Percentiles rank a stretch among this genome's conserved stretches.
These are phyloP conservation scores for Neoscytalidium dimidiatum DNA, from an alignment of 2,329 filamentous ascomycete species.

Conservation along the genomic window DNA sequence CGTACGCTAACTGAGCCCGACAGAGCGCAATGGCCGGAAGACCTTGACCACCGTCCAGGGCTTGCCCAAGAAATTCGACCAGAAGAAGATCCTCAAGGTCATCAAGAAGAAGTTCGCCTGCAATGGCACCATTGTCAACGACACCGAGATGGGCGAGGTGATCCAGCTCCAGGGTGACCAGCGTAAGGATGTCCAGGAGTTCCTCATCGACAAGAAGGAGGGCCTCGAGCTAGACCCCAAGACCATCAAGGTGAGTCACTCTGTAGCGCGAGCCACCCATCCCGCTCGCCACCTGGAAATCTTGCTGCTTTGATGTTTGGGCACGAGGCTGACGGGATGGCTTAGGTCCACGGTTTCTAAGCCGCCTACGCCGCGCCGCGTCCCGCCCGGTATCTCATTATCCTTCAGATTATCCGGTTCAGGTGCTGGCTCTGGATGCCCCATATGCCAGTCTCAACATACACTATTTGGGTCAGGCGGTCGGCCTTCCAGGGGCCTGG, in stretches of 20 bases:
- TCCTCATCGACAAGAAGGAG: slow-evolving; percentile 93
- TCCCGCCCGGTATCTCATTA: slow-evolving; percentile 5
- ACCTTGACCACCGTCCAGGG: slow-evolving; percentile 99
- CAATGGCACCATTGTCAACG: slow-evolving; percentile 99
- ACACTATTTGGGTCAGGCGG: not conserved
- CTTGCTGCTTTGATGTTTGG: slow-evolving; percentile 3
- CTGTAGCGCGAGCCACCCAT: not conserved
- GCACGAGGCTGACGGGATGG: slow-evolving; percentile 16
- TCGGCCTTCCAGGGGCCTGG: not conserved
- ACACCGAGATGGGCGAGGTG: slow-evolving; percentile 97
- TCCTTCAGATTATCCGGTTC: not conserved
- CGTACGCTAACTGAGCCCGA: slow-evolving; percentile 43
- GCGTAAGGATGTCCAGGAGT: slow-evolving; percentile 97
- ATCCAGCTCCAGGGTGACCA: slow-evolving; percentile 99
- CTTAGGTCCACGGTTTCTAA: slow-evolving; percentile 65
- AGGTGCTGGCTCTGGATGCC: not conserved
- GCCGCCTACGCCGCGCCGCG: slow-evolving; percentile 22
- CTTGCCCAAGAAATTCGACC: slow-evolving; percentile 97
- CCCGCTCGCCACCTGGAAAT: not conserved
- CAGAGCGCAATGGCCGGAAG: slow-evolving; percentile 99
- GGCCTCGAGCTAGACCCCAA: slow-evolving; percentile 92
- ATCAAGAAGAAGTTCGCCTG: slow-evolving; percentile 99
- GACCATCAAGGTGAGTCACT: slow-evolving; percentile 79
- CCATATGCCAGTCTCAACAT: not conserved
- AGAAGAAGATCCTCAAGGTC: slow-evolving; percentile 99